phyloP scores from a whole-genome alignment of 2,329 filamentous ascomycete genomes.

The Boeremia lycopersici region DNA sequence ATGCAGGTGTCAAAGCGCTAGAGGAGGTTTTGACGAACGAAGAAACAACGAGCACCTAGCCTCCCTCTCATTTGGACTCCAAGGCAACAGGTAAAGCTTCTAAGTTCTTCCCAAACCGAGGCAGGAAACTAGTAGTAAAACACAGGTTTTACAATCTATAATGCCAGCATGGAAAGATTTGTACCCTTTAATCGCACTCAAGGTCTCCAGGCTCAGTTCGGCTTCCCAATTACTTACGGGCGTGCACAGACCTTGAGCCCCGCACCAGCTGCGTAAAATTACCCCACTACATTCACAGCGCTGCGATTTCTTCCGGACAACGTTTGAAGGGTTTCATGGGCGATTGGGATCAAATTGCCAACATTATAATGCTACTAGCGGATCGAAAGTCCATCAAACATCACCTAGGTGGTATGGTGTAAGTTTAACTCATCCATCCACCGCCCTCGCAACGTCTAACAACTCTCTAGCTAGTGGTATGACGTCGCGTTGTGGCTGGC shows the following conservation, averaged over 20 bases:
- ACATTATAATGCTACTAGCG: background rate
- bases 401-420: conserved; percentile 7
- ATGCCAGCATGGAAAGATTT: no score
- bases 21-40: conserved; percentile 8
- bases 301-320: background rate
- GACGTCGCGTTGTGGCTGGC: conserved; percentile 49
- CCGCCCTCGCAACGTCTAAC: conserved; percentile 4
- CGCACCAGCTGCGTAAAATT: background rate
- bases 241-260: conserved; percentile 26
- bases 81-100: no score
- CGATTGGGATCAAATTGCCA: background rate
- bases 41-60: background rate
- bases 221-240: background rate
- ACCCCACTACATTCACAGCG: background rate
- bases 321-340: background rate
- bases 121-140: no score
- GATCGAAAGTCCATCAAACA: background rate
- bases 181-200: no score
- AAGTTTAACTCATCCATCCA: conserved; percentile 14
- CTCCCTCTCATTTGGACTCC: conserved; percentile 4
- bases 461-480: conserved; percentile 43
- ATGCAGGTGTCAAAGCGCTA: conserved; percentile 11
- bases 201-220: background rate
- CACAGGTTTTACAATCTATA: no score
- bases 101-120: no score